Percentiles rank a stretch among this genome's conserved stretches.
phyloP scores from a whole-genome alignment of 164 flowering plant species.

The Warburgia ugandensis region DNA sequence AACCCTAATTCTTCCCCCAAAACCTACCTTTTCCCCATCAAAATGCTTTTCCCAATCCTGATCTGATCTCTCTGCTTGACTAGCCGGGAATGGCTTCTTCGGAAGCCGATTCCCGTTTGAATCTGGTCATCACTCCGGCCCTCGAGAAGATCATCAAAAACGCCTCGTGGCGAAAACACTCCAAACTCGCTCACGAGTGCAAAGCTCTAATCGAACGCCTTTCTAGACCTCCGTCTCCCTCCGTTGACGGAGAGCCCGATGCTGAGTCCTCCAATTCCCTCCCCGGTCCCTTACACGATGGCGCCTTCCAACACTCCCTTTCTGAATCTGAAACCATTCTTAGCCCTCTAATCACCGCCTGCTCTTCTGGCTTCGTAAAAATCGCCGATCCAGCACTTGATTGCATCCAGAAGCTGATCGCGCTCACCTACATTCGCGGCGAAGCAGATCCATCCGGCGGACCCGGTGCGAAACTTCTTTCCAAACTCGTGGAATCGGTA shows the following conservation, averaged over 20 bases:
- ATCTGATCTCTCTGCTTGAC: conserved; percentile 19
- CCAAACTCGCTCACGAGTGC: conserved; percentile 80
- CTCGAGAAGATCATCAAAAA: conserved; percentile 84
- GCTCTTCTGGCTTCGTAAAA: conserved; percentile 52
- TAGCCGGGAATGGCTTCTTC: conserved; percentile 87
- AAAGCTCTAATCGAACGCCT: conserved; percentile 55
- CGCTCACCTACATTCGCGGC: conserved; percentile 71
- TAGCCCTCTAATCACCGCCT: conserved; percentile 64
- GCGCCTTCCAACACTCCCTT: conserved; percentile 48
- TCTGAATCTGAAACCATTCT: conserved; percentile 71
- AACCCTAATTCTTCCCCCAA: too few relatives aligned
- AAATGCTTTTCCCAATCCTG: too few relatives aligned
- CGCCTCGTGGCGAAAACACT: conserved; percentile 92
- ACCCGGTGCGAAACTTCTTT: conserved; percentile 47
- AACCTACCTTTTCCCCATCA: too few relatives aligned
- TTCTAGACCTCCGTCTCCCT: conserved; percentile 7
- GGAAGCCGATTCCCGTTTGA: conserved; percentile 97
- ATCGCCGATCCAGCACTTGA: conserved; percentile 84
- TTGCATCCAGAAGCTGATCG: conserved; percentile 74
- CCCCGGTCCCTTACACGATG: conserved; percentile 78
- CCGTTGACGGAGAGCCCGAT: too few relatives aligned
- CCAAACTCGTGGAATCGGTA: conserved; percentile 62
- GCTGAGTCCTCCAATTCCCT: conserved; percentile 25
- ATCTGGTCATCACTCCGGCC: conserved; percentile 55
- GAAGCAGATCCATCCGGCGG: conserved; percentile 74